Conservation (phyloP, 2,329 filamentous ascomycete species). For the Penicillium aurantiogriseum region DNA sequence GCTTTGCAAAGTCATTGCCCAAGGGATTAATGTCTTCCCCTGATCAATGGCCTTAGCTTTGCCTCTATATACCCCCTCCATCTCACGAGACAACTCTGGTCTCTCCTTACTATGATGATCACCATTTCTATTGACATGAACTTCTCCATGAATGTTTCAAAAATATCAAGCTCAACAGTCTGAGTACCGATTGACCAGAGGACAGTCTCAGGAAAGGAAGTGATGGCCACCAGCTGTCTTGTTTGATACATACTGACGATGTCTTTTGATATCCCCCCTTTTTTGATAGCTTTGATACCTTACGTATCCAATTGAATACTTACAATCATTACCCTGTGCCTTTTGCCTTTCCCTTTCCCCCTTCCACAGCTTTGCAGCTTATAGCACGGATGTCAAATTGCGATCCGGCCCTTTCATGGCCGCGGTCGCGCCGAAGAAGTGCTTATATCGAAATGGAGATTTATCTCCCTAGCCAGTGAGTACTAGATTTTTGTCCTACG, state of each 20-base stretch:
- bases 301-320: slow-evolving; percentile 5
- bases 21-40: slow-evolving; percentile 12
- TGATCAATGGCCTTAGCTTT: not conserved
- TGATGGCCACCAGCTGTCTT: not conserved
- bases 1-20: not conserved
- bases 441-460: slow-evolving; percentile 65
- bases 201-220: not conserved
- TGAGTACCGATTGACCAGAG: slow-evolving; percentile 22
- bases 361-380: slow-evolving; percentile 47
- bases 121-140: slow-evolving; percentile 26
- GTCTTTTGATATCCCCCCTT: not conserved
- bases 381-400: slow-evolving; percentile 98
- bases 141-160: slow-evolving; percentile 24
- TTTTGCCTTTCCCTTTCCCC: not conserved
- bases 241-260: not conserved
- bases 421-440: slow-evolving; percentile 99
- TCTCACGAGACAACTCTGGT: slow-evolving; percentile 3
- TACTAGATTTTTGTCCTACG: slow-evolving; percentile 46
- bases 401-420: slow-evolving; percentile 80
- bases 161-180: slow-evolving; percentile 37
- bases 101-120: slow-evolving; percentile 29
- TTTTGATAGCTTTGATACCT: slow-evolving; percentile 1
- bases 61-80: not conserved
- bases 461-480: slow-evolving; percentile 36
- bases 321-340: not conserved